Evolutionary conservation across 2,329 filamentous ascomycete species (phyloP), one percentile per base, ranked within the genome.

Genomic region (Penicillium sp.): DNA sequence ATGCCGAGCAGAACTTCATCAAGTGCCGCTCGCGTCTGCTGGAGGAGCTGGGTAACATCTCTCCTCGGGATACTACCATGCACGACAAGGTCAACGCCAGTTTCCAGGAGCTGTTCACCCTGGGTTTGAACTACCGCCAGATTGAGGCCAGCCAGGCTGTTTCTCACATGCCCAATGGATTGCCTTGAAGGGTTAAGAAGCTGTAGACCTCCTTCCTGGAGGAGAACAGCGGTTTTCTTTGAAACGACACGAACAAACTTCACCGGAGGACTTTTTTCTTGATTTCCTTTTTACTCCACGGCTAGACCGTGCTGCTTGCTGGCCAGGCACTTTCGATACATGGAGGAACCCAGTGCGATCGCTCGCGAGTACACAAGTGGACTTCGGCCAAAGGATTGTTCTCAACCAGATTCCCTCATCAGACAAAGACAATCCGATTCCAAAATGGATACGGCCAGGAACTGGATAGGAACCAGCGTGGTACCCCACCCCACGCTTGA

Each of bases 51-150:
- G 63, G 62, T 59, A 72, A 68, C 53, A 76, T 77, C 63, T 73
- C 67, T 17, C 76, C 76, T 4, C 71, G 75, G 68, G 74, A 78
- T 57, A 71, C 71, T 12, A 67, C 71, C 23, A 72, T 76, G 67
- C 75, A 78, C 50, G 75, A 78, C 56, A 76, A 75, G 65, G 75
- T 76, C 59, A 78, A 78, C 67, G 75, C 75, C 50, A 74, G 73
- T 59, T 69, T 78, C 49, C 75, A 78, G 69, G 76, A 78, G 50
- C 66, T 78, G 41, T 75, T 74, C 58, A 77, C 75, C 17, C 68
- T 77, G 45, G 75, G 75, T 31, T 56, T 78, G 62, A 76, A 73
- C 66, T 77, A 75, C 66, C 76, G 76, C 43, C 75, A 73, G 49
- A 72, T 77, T 52, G 74, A 76, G 57, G 75, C 75, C 53, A 74